Evolutionary conservation across 2,329 filamentous ascomycete species (phyloP).

Genomic region (Oidium heveae): DNA sequence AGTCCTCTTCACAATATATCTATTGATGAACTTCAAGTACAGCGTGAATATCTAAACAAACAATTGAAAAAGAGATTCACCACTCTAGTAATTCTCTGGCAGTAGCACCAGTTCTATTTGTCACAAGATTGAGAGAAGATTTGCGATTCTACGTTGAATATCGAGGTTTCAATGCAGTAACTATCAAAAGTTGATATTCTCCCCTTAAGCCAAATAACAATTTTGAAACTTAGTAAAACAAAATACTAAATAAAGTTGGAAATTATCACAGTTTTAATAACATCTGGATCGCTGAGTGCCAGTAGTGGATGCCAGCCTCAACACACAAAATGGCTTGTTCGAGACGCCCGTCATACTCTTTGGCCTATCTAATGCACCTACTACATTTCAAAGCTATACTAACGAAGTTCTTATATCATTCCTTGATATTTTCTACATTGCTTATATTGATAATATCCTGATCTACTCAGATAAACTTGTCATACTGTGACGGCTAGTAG

Average conservation of each 20-base stretch:
- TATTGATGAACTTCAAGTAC: not conserved
- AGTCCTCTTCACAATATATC: not conserved
- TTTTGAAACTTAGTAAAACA: not conserved
- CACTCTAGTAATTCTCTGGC: not conserved
- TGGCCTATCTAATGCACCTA: not conserved
- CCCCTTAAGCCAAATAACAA: too few relatives aligned
- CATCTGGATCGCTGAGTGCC: not conserved
- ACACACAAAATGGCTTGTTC: not conserved
- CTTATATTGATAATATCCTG: not conserved
- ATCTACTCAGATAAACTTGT: too few relatives aligned
- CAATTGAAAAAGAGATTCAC: not conserved
- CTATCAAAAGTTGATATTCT: too few relatives aligned
- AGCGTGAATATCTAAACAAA: not conserved
- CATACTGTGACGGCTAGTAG: not conserved
- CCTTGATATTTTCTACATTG: not conserved
- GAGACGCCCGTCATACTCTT: not conserved
- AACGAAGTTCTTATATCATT: not conserved
- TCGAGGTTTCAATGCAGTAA: too few relatives aligned
- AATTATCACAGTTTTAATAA: not conserved
- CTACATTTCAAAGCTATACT: not conserved
- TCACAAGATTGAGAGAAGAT: not conserved
- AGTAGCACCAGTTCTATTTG: not conserved
- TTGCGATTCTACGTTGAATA: not conserved
- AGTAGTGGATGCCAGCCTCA: not conserved
- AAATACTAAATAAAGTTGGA: not conserved